Evolutionary conservation across 129 eudicot species (phyloP).

Genomic region (Lactuca sativa): DNA sequence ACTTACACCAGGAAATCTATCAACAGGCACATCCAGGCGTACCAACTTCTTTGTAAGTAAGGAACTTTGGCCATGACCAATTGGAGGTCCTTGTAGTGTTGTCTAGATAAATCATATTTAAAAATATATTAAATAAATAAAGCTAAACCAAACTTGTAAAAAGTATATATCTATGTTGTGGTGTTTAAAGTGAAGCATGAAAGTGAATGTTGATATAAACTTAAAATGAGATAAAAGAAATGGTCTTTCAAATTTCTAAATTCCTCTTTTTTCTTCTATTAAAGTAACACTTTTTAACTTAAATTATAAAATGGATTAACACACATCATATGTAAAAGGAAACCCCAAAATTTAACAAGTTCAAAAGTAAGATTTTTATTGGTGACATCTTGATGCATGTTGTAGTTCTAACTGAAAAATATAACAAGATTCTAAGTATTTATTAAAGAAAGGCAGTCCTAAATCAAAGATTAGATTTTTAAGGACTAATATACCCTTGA

Average conservation of each 20-base stretch:
- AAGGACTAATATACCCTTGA: background rate
- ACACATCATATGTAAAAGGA: background rate
- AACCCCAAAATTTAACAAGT: background rate
- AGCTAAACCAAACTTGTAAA: background rate
- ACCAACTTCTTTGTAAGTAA: constrained; percentile 54
- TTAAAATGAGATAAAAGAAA: background rate
- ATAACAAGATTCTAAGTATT: background rate
- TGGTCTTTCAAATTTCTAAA: background rate
- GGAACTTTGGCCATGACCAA: constrained; percentile 47
- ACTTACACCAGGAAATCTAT: constrained; percentile 71
- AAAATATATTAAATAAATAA: too few relatives aligned
- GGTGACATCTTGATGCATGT: background rate
- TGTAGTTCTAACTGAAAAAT: background rate
- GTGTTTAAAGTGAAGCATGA: background rate
- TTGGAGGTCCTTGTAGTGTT: constrained; percentile 39
- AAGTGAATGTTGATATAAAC: background rate
- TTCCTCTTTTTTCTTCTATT: background rate
- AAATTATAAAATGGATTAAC: background rate
- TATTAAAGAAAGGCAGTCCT: background rate
- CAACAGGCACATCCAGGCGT: constrained; percentile 77
- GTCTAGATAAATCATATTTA: background rate
- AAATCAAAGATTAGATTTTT: background rate
- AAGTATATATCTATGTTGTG: background rate
- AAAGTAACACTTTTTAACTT: background rate
- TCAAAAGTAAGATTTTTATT: background rate